Evolutionary conservation across 169 alveolate genomes (phyloP).

Genomic region (Toxoplasma gondii): DNA sequence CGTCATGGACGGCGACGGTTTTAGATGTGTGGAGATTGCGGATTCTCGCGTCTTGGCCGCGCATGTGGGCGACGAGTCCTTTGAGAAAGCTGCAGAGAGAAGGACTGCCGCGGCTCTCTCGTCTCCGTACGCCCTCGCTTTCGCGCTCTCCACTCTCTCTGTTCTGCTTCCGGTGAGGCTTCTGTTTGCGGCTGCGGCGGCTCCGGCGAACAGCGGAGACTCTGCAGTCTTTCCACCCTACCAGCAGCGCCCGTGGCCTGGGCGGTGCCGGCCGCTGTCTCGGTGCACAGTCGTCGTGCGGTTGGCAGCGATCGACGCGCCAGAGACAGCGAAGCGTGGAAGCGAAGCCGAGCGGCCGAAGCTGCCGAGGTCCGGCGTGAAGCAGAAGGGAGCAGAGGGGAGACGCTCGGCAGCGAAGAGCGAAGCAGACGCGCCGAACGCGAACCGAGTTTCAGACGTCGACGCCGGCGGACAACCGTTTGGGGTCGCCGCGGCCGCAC

Average conservation of each 20-base stretch:
- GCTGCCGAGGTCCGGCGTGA: neutral
- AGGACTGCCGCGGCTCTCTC: neutral
- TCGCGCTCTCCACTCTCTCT: neutral
- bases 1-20: neutral
- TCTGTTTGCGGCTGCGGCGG: neutral
- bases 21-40: neutral
- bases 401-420: neutral
- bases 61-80: neutral
- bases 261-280: neutral
- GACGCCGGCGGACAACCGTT: conserved; percentile 6
- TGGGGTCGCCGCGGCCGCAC: neutral
- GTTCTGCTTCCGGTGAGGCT: neutral
- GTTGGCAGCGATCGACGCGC: neutral
- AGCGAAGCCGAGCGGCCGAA: neutral
- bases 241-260: neutral
- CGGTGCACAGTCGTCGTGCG: neutral
- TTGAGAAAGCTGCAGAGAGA: neutral
- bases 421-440: neutral
- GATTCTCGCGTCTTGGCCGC: neutral
- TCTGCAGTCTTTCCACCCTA: neutral
- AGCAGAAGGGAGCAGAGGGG: neutral
- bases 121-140: neutral
- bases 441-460: neutral
- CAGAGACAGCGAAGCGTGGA: neutral
- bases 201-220: neutral